A percentile compares a stretch with the other conserved stretches of the same genome.
These are phyloP conservation scores for Yamadazyma diddensiae DNA, from an alignment of 1,139 yeast genomes.

Conservation along the genomic window DNA sequence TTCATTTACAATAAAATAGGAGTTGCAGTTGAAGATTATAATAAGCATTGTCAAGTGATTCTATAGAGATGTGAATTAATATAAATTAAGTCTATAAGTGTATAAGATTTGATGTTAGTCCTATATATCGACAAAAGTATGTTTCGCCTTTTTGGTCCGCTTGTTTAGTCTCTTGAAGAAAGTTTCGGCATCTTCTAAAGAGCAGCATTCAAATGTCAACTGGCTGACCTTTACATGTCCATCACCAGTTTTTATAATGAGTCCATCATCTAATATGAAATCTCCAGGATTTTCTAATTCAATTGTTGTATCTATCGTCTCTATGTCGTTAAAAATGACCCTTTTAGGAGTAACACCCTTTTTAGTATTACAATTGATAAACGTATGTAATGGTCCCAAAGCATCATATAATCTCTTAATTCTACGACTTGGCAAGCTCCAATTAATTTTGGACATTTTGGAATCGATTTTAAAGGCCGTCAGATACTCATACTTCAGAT, in stretches of 20 bases:
- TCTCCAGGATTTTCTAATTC: conserved; percentile 33
- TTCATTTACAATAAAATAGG: conserved; percentile 73
- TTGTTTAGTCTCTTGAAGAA: conserved; percentile 44
- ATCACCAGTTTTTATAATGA: conserved; percentile 39
- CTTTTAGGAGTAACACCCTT: conserved; percentile 33
- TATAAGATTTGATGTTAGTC: background rate
- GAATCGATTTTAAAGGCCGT: conserved; percentile 54
- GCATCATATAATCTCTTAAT: conserved; percentile 50
- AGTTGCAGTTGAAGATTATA: conserved; percentile 77
- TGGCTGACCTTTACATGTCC: conserved; percentile 34
- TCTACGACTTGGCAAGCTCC: conserved; percentile 39
- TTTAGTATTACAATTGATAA: conserved; percentile 28
- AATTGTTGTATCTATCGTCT: conserved; percentile 3
- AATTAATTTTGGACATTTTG: conserved; percentile 39
- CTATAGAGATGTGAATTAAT: conserved; percentile 15
- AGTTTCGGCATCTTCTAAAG: conserved; percentile 42
- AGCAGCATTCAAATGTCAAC: conserved; percentile 56
- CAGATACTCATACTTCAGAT: conserved; percentile 35
- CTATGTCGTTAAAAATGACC: conserved; percentile 43
- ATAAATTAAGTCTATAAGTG: background rate
- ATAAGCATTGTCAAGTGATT: conserved; percentile 53
- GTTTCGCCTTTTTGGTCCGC: conserved; percentile 34
- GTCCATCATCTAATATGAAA: conserved; percentile 27
- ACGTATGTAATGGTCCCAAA: conserved; percentile 58
- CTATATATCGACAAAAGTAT: conserved; percentile 6